A percentile compares a stretch with the other conserved stretches of the same genome.
phyloP scores from a whole-genome alignment of 768 basidiomycete genomes.

The Lyophyllum decastes region DNA sequence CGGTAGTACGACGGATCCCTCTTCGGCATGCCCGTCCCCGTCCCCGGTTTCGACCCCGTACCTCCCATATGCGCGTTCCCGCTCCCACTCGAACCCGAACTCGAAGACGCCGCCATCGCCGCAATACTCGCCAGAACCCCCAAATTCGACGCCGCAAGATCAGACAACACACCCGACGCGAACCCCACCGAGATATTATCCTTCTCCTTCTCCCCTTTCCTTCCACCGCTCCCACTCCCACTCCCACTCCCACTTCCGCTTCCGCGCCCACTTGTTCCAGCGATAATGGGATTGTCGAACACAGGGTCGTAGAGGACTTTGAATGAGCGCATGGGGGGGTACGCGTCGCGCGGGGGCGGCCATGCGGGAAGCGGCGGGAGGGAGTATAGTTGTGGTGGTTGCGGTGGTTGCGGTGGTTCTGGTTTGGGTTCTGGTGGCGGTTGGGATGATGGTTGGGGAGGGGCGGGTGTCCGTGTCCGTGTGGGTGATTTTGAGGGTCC shows the following conservation, averaged over 20 bases:
- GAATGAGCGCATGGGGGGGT: slow-evolving; percentile 47
- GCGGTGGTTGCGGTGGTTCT: slow-evolving; percentile 22
- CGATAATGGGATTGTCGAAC: slow-evolving; percentile 33
- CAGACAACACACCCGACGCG: not conserved
- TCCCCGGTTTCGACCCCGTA: not conserved
- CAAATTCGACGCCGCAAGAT: not conserved
- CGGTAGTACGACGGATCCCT: slow-evolving; percentile 30
- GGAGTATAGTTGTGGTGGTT: slow-evolving; percentile 23
- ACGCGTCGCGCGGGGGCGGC: slow-evolving; percentile 58
- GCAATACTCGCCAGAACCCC: not conserved
- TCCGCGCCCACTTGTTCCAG: too few species aligned
- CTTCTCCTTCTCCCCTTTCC: slow-evolving; percentile 27
- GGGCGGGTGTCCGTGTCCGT: not conserved
- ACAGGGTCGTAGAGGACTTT: slow-evolving; percentile 67
- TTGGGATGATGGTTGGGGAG: slow-evolving; percentile 15
- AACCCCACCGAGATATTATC: not conserved
- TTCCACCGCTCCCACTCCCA: slow-evolving; percentile 15
- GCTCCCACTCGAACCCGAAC: not conserved
- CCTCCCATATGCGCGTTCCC: too few species aligned
- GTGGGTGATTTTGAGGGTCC: not conserved
- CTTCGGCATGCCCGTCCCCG: not conserved
- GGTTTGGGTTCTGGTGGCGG: slow-evolving; percentile 18
- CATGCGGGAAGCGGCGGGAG: slow-evolving; percentile 46
- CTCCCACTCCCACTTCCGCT: too few species aligned
- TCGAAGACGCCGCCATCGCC: not conserved